A percentile compares a stretch with the other conserved stretches of the same genome.
Conservation (phyloP, 2,329 filamentous ascomycete genomes). For the Chaetomiaceae sp. region DNA sequence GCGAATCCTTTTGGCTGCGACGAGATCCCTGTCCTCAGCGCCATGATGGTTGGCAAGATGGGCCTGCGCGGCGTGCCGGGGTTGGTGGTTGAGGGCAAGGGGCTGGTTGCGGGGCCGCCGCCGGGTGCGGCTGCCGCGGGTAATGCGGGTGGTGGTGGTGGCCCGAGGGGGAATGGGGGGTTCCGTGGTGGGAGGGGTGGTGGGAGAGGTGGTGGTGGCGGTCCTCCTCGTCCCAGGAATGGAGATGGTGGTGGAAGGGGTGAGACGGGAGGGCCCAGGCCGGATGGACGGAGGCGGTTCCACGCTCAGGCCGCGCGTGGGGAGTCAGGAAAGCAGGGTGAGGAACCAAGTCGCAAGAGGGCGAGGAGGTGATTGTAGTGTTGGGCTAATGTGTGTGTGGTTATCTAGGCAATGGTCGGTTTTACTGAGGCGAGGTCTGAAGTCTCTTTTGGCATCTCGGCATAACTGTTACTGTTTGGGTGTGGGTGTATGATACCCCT, state of each 20-base stretch:
- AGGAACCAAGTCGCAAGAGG: constrained; percentile 18
- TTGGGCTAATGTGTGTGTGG: constrained; percentile 13
- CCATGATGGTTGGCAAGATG: constrained; percentile 52
- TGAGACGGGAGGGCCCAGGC: neutral
- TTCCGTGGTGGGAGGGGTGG: neutral
- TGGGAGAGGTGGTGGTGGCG: neutral
- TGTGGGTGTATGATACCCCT: constrained; percentile 3
- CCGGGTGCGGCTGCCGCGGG: neutral
- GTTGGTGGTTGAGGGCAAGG: constrained; percentile 31
- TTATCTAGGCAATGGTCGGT: constrained; percentile 1
- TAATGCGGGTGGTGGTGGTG: neutral
- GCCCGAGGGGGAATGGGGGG: neutral
- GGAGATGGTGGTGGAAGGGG: neutral
- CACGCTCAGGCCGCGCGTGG: neutral
- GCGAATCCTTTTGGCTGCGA: constrained; percentile 46
- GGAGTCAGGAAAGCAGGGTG: constrained; percentile 3
- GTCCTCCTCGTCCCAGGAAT: too few relatives aligned
- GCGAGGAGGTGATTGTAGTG: constrained; percentile 12
- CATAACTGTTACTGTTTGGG: neutral
- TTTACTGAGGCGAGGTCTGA: neutral
- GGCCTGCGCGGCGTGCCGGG: constrained; percentile 50
- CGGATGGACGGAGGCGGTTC: neutral
- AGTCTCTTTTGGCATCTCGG: neutral
- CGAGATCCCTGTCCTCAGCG: constrained; percentile 44
- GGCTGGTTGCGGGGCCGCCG: neutral